Conservation (phyloP, 768 basidiomycete genomes). For the Amanita rimosa region DNA sequence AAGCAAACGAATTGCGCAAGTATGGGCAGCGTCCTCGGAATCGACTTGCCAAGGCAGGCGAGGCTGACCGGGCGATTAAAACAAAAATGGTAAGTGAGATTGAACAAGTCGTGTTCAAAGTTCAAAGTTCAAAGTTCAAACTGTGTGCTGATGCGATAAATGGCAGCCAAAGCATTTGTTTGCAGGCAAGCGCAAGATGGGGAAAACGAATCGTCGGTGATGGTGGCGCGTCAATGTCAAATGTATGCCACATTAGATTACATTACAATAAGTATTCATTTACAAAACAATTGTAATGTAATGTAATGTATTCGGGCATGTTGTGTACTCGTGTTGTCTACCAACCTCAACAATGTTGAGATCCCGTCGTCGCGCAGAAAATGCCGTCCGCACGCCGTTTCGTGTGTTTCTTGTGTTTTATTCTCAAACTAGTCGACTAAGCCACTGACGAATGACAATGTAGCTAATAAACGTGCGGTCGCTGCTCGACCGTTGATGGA, state of each 20-base stretch:
- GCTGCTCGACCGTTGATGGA: constrained; percentile 45
- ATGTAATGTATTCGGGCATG: no score
- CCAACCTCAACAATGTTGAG: no score
- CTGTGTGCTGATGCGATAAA: no score
- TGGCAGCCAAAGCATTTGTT: constrained; percentile 78
- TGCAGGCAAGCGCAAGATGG: constrained; percentile 73
- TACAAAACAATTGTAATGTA: no score
- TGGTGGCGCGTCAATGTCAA: no score
- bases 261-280: no score
- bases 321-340: background rate
- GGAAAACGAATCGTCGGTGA: constrained; percentile 74
- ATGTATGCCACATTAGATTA: no score
- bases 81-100: constrained; percentile 67
- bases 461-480: background rate
- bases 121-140: no score
- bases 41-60: constrained; percentile 82
- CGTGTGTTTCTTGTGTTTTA: background rate
- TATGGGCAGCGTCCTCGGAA: constrained; percentile 83
- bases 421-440: no score
- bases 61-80: constrained; percentile 74
- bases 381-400: background rate
- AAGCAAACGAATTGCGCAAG: constrained; percentile 74
- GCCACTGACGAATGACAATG: no score
- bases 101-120: no score
- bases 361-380: background rate